These are phyloP conservation scores for Cadophora luteo-olivacea DNA, from an alignment of 2,329 filamentous ascomycete species.

Conservation along the genomic window DNA sequence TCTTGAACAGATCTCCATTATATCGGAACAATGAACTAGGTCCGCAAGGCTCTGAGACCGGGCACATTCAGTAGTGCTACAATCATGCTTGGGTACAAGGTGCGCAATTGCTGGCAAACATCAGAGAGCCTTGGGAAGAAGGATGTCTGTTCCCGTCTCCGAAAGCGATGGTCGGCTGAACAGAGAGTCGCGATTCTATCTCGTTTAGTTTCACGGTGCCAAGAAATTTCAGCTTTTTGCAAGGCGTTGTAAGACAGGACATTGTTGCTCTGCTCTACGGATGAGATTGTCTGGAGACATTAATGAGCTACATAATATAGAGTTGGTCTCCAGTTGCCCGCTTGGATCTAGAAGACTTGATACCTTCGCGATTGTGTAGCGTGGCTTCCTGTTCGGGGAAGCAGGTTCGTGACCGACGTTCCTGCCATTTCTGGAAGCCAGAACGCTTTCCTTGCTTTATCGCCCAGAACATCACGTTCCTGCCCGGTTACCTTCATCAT, in stretches of 20 bases:
- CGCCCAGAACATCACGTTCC: neutral
- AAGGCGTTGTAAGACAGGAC: neutral
- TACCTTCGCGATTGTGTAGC: neutral
- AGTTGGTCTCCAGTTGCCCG: neutral
- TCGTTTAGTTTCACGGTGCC: neutral
- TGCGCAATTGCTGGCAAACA: neutral
- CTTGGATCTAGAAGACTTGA: neutral
- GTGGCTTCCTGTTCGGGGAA: slow-evolving; percentile 6
- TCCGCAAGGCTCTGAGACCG: neutral
- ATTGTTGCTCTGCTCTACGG: no score
- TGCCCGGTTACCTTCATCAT: neutral
- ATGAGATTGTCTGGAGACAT: no score
- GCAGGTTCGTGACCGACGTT: neutral
- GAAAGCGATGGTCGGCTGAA: neutral
- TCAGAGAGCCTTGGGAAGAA: neutral
- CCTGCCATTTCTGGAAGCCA: neutral
- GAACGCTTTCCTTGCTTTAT: neutral
- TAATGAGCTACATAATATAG: no score
- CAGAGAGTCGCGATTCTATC: neutral
- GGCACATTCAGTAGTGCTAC: no score
- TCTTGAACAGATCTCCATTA: no score
- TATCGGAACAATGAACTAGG: no score
- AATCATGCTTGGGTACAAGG: neutral
- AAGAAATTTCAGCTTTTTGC: neutral
- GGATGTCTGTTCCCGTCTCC: neutral